Percentiles rank a stretch among this genome's conserved stretches.
phyloP scores from a whole-genome alignment of 1,284 basidiomycete genomes.

The Vanrija sp. region DNA sequence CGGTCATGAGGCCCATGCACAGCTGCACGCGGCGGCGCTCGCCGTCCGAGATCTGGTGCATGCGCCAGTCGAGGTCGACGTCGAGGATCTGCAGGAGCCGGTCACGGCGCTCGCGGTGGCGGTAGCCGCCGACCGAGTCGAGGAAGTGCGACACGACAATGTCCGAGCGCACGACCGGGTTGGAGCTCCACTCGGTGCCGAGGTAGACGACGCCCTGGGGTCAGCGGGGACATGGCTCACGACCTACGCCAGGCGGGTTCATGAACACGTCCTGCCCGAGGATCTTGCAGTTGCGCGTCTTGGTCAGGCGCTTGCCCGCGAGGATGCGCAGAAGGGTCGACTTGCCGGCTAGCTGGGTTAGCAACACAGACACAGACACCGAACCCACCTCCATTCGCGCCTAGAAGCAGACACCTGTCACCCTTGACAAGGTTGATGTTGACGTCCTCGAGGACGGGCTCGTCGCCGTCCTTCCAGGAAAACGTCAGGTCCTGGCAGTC shows the following conservation, averaged over 20 bases:
- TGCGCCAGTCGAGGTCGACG: conserved; percentile 78
- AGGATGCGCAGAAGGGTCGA: conserved; percentile 91
- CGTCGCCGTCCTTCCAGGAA: conserved; percentile 52
- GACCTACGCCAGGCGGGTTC: conserved; percentile 51
- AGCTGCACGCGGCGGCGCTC: conserved; percentile 91
- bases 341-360: conserved; percentile 70
- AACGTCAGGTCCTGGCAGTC: conserved; percentile 62
- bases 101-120: conserved; percentile 85
- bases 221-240: background rate
- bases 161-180: conserved; percentile 90
- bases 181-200: conserved; percentile 92
- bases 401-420: conserved; percentile 75
- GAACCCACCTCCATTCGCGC: conserved; percentile 79
- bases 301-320: conserved; percentile 82
- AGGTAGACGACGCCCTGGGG: conserved; percentile 74
- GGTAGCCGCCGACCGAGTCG: conserved; percentile 91
- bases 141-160: conserved; percentile 85
- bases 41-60: conserved; percentile 82
- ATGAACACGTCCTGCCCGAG: conserved; percentile 79
- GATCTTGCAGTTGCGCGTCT: conserved; percentile 64
- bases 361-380: background rate
- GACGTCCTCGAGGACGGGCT: conserved; percentile 60
- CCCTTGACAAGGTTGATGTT: conserved; percentile 64
- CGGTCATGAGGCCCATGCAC: conserved; percentile 92
- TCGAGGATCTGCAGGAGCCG: conserved; percentile 84